phyloP scores from a whole-genome alignment of 495 filamentous ascomycete species.

The Trichoderma gamsii region DNA sequence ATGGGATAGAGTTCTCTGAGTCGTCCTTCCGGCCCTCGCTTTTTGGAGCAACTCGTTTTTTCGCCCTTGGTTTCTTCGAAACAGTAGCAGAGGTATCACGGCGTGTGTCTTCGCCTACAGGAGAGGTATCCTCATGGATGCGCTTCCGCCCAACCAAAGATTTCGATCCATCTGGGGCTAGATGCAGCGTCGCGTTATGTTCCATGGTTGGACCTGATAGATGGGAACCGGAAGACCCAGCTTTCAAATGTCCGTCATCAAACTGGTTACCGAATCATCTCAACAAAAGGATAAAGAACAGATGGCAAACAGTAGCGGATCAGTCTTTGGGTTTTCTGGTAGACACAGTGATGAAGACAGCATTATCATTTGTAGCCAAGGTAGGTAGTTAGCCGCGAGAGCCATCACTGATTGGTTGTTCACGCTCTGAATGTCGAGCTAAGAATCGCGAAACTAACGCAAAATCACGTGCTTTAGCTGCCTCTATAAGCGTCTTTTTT shows the following conservation, averaged over 20 bases:
- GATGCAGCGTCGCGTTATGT: neutral
- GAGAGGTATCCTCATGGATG: neutral
- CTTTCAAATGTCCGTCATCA: neutral
- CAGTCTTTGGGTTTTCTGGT: too few species aligned
- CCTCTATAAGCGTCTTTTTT: neutral
- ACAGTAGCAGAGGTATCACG: neutral
- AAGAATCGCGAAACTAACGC: neutral
- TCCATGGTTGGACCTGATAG: neutral
- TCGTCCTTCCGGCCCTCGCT: neutral
- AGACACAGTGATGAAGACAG: too few species aligned
- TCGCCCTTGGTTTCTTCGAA: neutral
- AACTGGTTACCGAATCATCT: neutral
- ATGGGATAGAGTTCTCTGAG: neutral
- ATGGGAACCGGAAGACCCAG: neutral
- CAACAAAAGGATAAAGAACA: neutral
- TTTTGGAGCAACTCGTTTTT: neutral
- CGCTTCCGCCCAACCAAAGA: neutral
- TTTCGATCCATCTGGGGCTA: neutral
- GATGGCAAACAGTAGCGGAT: too few species aligned
- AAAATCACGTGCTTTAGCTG: neutral
- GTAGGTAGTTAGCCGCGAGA: too few species aligned
- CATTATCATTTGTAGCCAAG: too few species aligned
- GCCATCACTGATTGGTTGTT: too few species aligned
- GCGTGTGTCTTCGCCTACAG: neutral
- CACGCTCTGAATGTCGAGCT: too few species aligned